Conservation (phyloP, 2,329 filamentous ascomycete species). For the Aspergillus unguis region DNA sequence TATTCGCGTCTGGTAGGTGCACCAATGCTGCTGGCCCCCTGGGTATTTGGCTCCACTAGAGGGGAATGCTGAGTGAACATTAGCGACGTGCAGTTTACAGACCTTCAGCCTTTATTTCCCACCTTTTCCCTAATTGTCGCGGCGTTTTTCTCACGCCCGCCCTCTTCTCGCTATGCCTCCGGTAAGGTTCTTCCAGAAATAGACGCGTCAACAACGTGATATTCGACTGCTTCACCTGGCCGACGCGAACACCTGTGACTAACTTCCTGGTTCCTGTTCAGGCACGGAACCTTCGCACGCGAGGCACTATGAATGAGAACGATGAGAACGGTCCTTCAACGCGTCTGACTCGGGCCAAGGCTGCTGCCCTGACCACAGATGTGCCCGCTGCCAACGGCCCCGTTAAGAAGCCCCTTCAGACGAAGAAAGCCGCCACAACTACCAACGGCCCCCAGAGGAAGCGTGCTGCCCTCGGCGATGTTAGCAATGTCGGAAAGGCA, state of each 20-base stretch:
- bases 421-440: slow-evolving; percentile 61
- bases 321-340: slow-evolving; percentile 81
- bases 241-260: neutral
- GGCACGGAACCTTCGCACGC: slow-evolving; percentile 69
- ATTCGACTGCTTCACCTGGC: neutral
- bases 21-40: slow-evolving; percentile 22
- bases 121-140: slow-evolving; percentile 21
- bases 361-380: slow-evolving; percentile 60
- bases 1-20: slow-evolving; percentile 40
- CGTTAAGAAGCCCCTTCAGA: slow-evolving; percentile 62
- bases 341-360: slow-evolving; percentile 89
- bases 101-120: slow-evolving; percentile 27
- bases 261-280: slow-evolving; percentile 46
- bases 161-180: slow-evolving; percentile 52
- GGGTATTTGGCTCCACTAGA: slow-evolving; percentile 35
- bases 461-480: slow-evolving; percentile 83
- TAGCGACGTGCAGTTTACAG: slow-evolving; percentile 17
- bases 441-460: slow-evolving; percentile 59
- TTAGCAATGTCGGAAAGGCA: slow-evolving; percentile 85
- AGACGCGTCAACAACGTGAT: slow-evolving; percentile 16
- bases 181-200: slow-evolving; percentile 43
- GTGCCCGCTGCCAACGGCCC: slow-evolving; percentile 57
- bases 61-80: slow-evolving; percentile 37
- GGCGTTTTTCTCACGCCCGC: slow-evolving; percentile 19
- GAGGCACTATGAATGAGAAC: slow-evolving; percentile 84